Evolutionary conservation across 495 filamentous ascomycete genomes (phyloP).

Genomic region (Aspergillus campestris): DNA sequence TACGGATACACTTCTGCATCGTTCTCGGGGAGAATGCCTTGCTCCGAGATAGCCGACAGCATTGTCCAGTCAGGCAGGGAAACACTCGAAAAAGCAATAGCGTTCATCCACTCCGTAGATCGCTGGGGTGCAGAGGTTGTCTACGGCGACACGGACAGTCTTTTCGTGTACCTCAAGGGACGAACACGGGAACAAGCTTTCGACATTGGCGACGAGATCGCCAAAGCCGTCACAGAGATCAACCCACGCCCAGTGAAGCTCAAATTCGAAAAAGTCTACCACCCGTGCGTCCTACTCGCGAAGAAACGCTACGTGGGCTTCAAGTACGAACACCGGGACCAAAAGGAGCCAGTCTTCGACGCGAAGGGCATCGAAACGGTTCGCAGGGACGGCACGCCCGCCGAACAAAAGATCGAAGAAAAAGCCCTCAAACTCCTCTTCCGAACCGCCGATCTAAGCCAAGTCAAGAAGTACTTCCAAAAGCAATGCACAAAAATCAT

Average conservation of each 20-base stretch:
- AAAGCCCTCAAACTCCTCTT: conserved; percentile 86
- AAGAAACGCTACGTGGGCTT: conserved; percentile 99
- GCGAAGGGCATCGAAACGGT: conserved; percentile 98
- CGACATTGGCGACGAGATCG: conserved; percentile 85
- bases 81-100: conserved; percentile 89
- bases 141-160: conserved; percentile 93
- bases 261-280: conserved; percentile 98
- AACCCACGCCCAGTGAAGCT: conserved; percentile 92
- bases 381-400: conserved; percentile 85
- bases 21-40: conserved; percentile 95
- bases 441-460: conserved; percentile 76
- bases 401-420: conserved; percentile 96
- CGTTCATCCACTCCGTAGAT: conserved; percentile 78
- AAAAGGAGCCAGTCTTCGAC: conserved; percentile 84
- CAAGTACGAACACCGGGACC: conserved; percentile 78
- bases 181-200: conserved; percentile 83
- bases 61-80: conserved; percentile 95
- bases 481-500: conserved; percentile 88
- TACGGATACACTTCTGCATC: conserved; percentile 96
- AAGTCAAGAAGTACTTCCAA: conserved; percentile 89
- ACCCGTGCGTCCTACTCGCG: conserved; percentile 84
- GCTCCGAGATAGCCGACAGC: conserved; percentile 94
- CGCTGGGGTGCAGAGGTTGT: conserved; percentile 93
- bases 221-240: conserved; percentile 76
- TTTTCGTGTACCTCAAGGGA: conserved; percentile 89